These are phyloP conservation scores for Chrysoporthe deuterocubensis DNA, from an alignment of 2,329 filamentous ascomycete genomes.

Conservation along the genomic window DNA sequence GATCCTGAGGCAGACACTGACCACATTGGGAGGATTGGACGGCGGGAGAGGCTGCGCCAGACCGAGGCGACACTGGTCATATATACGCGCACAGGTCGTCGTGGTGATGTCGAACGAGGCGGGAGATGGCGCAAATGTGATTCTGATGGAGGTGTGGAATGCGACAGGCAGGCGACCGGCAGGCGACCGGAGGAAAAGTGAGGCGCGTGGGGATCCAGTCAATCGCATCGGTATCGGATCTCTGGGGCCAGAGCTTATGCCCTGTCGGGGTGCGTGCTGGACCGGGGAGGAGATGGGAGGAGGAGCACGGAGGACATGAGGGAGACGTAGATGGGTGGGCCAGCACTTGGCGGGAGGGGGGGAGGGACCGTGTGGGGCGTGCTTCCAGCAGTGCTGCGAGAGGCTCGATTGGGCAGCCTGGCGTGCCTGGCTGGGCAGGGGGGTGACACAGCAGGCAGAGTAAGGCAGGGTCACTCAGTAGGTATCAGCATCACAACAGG, in stretches of 20 bases:
- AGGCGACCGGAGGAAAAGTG: conserved; percentile 19
- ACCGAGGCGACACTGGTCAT: conserved; percentile 25
- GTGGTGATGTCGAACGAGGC: conserved; percentile 18
- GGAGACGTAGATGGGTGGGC: neutral
- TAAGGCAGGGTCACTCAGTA: neutral
- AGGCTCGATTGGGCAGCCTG: neutral
- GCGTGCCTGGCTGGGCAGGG: neutral
- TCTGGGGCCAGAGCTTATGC: conserved; percentile 21
- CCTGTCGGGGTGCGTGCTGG: neutral
- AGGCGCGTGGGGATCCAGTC: conserved; percentile 16
- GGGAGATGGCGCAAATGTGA: conserved; percentile 23
- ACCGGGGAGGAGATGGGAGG: neutral
- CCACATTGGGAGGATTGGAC: conserved; percentile 22
- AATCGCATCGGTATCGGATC: conserved; percentile 13
- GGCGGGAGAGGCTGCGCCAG: conserved; percentile 2
- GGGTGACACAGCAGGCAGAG: too few species aligned
- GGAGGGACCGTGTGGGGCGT: neutral
- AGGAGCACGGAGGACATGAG: neutral
- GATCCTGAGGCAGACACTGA: conserved; percentile 26
- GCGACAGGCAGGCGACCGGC: conserved; percentile 16
- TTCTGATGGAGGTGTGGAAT: neutral
- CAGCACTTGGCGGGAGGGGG: neutral
- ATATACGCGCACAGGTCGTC: conserved; percentile 11
- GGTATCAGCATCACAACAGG: neutral
- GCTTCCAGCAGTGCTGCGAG: neutral